Base-by-base conservation (phyloP, 495 filamentous ascomycete genomes). In the Aspergillus leporis region DNA sequence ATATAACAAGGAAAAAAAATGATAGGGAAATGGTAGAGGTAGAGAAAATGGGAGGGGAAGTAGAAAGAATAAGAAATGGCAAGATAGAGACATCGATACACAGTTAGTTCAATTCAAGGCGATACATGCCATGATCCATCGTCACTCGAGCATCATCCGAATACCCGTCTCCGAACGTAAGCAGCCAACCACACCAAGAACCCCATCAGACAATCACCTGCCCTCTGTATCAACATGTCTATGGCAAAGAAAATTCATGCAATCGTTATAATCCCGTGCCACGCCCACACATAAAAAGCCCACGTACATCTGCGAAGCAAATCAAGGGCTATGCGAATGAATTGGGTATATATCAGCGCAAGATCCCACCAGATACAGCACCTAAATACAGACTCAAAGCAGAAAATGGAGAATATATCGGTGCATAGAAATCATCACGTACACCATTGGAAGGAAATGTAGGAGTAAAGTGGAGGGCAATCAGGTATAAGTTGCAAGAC, bases 241-340 rank as follows among this genome's bases (percentile, higher is more conserved):
- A 65, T 65, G 53, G 63, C 53, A 67, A 61, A 74, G 61, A 62
- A 72, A 73, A 76, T 69, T 77, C 74, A 72, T 76, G 72, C 72
- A 72, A 59, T 74, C 72, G 67, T 75, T 73, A 73, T 61, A 66
- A 62, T 66, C 63, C 63, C 61, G 43, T 66, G 55, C 55, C 67
- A 70, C 59, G 60, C 54, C 41, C 70, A 66, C 63, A 63, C 38
- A 55, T 62, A 65, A 61, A 60, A 56, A 65, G 55, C 56, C 56
- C 53, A 61, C 58, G 59, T 56, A 59, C 50, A 55, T 61, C 63
- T 41, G 46, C 63, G 40, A 48, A 47, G 57, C 62, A 66, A n/a
- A 58, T 58, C 66, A 63, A 59, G 64, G 65, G 67, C 58, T 66
- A 70, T 72, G 63, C 68, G 63, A 66, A 63, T 62, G 66, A 70